Base-by-base conservation (phyloP, 2,329 filamentous ascomycete genomes). In the Eutypa lata region DNA sequence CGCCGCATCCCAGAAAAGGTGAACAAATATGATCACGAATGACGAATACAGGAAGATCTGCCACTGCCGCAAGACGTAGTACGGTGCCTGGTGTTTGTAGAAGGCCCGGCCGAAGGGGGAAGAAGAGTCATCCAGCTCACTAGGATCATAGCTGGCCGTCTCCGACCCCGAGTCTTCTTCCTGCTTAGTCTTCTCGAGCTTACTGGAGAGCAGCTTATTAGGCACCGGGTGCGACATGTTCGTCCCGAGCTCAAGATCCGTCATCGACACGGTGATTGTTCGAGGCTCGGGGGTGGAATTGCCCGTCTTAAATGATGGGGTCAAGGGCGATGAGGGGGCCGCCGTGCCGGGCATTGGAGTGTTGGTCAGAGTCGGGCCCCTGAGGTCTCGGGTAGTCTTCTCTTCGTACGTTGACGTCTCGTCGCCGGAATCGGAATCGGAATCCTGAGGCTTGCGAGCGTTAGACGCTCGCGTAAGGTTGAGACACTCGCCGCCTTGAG, bases 31-130 rank as follows among this genome's bases (percentile, higher is more conserved):
- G 10, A 72, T 72, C 47, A 74, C 71, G 56, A 76, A 65, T 10
- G 71, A 66, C 1, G 77, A 80, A 65, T 82, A 82, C 52, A 71
- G 64, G 61, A 79, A 76, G 57, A 82, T 81, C 13, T 70, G 64
- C 50, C 71, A 70, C 11, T 73, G 74, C 2, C 74, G 71, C 42
- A 79, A 66, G 22, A 83, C 80, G 42, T 70, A 68, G 67, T 82
- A 83, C 1, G 75, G 69, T 2, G 79, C 77, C 47, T 76, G 65
- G 18, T 72, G 70, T 45, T 76, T 68, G 65, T 82, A 82, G 63
- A 82, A 83, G 2, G 80, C 80, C 10, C 78, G 73, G 28, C 80
- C 80, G 56, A 84, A 83, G 0, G 80, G 79, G 21, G 42, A 45
- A 2, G 22, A 28, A 13, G 42, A 24, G 10, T 24, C 22, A 8